Base-by-base conservation (phyloP, 2,329 filamentous ascomycete species). In the Neofusicoccum umdonicola region DNA sequence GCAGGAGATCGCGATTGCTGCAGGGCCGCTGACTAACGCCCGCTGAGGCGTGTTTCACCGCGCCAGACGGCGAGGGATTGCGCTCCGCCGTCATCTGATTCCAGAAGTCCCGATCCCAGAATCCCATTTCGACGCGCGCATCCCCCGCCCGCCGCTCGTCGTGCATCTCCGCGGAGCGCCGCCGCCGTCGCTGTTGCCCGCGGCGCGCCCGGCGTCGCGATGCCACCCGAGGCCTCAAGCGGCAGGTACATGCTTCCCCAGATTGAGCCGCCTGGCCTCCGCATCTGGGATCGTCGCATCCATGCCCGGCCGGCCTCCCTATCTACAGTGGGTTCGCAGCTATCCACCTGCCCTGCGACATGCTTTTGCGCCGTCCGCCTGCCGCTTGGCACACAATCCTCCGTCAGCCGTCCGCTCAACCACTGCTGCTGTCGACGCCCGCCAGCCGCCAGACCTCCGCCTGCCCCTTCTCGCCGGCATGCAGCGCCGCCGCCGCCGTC, bases 401-500 rank as follows among this genome's bases (percentile, higher is more conserved):
- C 42, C 42, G 56, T 60, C 27, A 47, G 56, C 56, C 31, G 22
- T 31, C 54, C 47, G 48, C 19, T 63, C 61, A 63, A 56, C 41
- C 61, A 27, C 52, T 57, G 51, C 52, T 19, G 52, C 47, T 58
- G 42, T 47, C 56, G 15, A 64, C 57, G 63, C 67, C 67, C 7
- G 67, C 67, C 61, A 70, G 66, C 61, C 67, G 64, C 76, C 76
- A 78, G n/a, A 73, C 67, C 34, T 72, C 71, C 67, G 74, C 75
- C 68, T 73, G 70, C 68, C 69, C 72, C 69, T 74, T 71, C 31
- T 72, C 68, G 12, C 45, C 48, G 62, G 73, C 70, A 67, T 76
- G 80, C 58, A 84, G 74, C 71, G 80, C 81, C 45, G 85, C 85
- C 47, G 83, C 80, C 34, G 77, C 76, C 68, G 82, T 74, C 75